Conservation (phyloP, 176 grass and related monocot genomes). For the Paspalum notatum region DNA sequence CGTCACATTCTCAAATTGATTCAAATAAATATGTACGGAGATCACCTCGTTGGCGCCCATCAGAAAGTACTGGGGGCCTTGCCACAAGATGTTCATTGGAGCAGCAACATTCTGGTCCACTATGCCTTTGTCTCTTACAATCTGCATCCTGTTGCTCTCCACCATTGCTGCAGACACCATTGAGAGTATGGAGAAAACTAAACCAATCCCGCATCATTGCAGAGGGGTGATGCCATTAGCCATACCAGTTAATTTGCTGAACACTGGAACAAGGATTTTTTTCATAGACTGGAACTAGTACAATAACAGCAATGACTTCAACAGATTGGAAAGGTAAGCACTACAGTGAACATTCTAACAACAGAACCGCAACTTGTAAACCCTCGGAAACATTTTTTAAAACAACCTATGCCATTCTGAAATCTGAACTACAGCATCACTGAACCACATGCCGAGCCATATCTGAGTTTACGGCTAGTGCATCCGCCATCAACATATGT, state of each 20-base stretch:
- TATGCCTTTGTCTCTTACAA: constrained; percentile 32
- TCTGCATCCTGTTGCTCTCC: constrained; percentile 45
- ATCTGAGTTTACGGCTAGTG: no score
- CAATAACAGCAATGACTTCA: constrained; percentile 48
- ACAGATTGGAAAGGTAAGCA: constrained; percentile 55
- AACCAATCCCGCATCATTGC: constrained; percentile 50
- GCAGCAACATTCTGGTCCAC: constrained; percentile 25
- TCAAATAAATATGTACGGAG: no score
- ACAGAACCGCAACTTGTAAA: no score
- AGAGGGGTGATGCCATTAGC: constrained; percentile 49
- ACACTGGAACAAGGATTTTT: constrained; percentile 51
- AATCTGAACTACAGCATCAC: no score
- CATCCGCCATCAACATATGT: no score
- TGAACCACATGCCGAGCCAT: no score
- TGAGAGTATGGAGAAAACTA: constrained; percentile 45
- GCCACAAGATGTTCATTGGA: constrained; percentile 62
- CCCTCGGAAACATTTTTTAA: no score
- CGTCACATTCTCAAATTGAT: no score
- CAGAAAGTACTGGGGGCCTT: constrained; percentile 60
- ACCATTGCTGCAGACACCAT: constrained; percentile 58
- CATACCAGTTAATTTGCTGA: constrained; percentile 46
- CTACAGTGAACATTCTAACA: no score
- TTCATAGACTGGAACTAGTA: constrained; percentile 58
- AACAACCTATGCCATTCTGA: no score
- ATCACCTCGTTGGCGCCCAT: constrained; percentile 54